Evolutionary conservation across 371 early-diverging fungal species (phyloP).

Genomic region (Syncephalastrum racemosum): DNA sequence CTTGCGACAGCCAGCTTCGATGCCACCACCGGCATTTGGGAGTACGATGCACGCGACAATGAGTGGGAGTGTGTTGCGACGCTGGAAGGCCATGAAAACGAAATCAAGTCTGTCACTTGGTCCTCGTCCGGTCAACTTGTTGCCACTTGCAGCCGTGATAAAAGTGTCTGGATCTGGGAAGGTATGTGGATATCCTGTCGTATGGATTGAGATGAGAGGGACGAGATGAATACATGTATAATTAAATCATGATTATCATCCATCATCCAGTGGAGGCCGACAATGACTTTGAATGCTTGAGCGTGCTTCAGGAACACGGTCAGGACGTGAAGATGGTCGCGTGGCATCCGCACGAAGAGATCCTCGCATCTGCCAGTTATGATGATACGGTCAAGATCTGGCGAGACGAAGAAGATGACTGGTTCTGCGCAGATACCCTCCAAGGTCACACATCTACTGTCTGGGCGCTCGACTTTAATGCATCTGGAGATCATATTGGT

Average conservation of each 20-base stretch:
- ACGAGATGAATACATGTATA: not conserved
- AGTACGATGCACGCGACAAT: slow-evolving; percentile 46
- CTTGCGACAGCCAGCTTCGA: slow-evolving; percentile 94
- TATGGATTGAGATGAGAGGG: not conserved
- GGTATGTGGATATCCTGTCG: slow-evolving; percentile 33
- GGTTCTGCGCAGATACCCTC: slow-evolving; percentile 88
- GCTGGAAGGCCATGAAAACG: slow-evolving; percentile 98
- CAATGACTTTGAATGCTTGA: slow-evolving; percentile 92
- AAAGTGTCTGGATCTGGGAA: slow-evolving; percentile 98
- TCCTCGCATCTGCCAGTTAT: slow-evolving; percentile 89
- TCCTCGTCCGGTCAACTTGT: slow-evolving; percentile 77
- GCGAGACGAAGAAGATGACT: slow-evolving; percentile 91
- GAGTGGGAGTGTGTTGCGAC: slow-evolving; percentile 92
- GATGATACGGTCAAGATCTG: slow-evolving; percentile 95
- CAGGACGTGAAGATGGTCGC: slow-evolving; percentile 95
- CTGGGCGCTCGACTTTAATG: slow-evolving; percentile 91
- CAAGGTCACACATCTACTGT: slow-evolving; percentile 89
- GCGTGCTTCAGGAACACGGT: slow-evolving; percentile 93
- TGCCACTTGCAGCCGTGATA: slow-evolving; percentile 94
- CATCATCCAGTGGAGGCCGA: slow-evolving; percentile 57
- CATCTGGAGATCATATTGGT: slow-evolving; percentile 71
- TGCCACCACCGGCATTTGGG: slow-evolving; percentile 93
- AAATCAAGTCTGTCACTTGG: slow-evolving; percentile 94
- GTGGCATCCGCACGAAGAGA: slow-evolving; percentile 90
- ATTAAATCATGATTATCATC: not conserved